phyloP scores from a whole-genome alignment of 805 yeast species.

The Isabelozyma gotoi region DNA sequence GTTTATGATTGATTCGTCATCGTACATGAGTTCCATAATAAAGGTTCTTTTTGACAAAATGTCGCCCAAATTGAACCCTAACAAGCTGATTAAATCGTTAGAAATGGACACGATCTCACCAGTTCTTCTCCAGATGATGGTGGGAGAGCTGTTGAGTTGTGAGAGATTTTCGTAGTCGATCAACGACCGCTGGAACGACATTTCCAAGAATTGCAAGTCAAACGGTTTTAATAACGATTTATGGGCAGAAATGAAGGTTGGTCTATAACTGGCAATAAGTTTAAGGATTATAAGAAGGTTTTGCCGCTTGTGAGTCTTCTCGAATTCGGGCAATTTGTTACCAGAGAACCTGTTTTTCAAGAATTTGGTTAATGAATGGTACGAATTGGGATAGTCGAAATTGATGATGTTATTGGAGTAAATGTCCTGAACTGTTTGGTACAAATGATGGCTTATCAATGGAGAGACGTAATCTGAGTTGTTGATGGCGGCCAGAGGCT shows the following conservation, averaged over 20 bases:
- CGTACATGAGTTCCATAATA: slow-evolving; percentile 75
- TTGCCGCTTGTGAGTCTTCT: slow-evolving; percentile 27
- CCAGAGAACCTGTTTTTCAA: slow-evolving; percentile 58
- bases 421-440: slow-evolving; percentile 51
- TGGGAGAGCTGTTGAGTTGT: slow-evolving; percentile 67
- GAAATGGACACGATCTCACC: slow-evolving; percentile 83
- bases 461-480: slow-evolving; percentile 53
- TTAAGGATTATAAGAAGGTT: slow-evolving; percentile 47
- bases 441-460: slow-evolving; percentile 53
- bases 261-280: slow-evolving; percentile 65
- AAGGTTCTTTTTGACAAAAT: slow-evolving; percentile 59
- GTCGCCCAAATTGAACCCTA: slow-evolving; percentile 62
- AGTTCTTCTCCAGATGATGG: slow-evolving; percentile 82
- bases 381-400: slow-evolving; percentile 62
- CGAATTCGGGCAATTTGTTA: slow-evolving; percentile 31
- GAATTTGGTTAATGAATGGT: slow-evolving; percentile 58
- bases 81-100: slow-evolving; percentile 67
- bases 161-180: slow-evolving; percentile 45
- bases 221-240: slow-evolving; percentile 65
- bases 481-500: not conserved
- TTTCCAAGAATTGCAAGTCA: slow-evolving; percentile 56
- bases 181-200: slow-evolving; percentile 44
- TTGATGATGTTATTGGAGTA: slow-evolving; percentile 47
- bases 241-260: slow-evolving; percentile 76
- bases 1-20: slow-evolving; percentile 68